These are phyloP conservation scores for Diaporthe longicolla DNA, from an alignment of 2,329 filamentous ascomycete genomes.

Conservation along the genomic window DNA sequence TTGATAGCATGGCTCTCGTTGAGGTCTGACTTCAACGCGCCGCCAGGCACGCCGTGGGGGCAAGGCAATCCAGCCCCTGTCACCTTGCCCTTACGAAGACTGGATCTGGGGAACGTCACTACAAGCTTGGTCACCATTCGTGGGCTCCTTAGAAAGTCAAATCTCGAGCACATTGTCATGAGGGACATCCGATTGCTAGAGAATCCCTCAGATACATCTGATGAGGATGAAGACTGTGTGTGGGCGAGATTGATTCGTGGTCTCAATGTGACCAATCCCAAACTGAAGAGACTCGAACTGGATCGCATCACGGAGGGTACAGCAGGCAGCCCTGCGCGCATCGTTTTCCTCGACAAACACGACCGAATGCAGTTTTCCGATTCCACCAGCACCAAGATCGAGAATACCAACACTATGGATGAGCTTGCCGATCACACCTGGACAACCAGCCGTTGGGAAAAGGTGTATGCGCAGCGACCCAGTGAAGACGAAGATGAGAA, in stretches of 20 bases:
- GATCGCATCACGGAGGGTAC: not conserved
- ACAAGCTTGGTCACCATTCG: not conserved
- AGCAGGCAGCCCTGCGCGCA: not conserved
- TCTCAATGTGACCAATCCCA: not conserved
- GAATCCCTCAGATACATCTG: not conserved
- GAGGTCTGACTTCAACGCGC: slow-evolving; percentile 36
- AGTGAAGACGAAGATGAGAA: not conserved
- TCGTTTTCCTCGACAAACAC: not conserved
- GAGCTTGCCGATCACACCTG: not conserved
- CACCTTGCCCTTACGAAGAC: slow-evolving; percentile 20
- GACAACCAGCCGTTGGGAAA: not conserved
- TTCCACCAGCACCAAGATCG: not conserved
- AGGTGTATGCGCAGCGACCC: not conserved
- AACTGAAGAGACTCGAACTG: slow-evolving; percentile 15
- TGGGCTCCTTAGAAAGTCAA: slow-evolving; percentile 22
- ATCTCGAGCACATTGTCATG: slow-evolving; percentile 22
- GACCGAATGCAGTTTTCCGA: not conserved
- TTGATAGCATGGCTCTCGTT: slow-evolving; percentile 58
- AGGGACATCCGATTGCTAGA: not conserved
- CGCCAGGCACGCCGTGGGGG: not conserved
- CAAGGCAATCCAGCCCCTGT: slow-evolving; percentile 35
- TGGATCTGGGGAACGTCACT: slow-evolving; percentile 28
- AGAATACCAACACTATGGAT: not conserved
- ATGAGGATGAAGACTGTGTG: not conserved
- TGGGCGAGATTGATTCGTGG: slow-evolving; percentile 35